Conservation (phyloP, 345 rosid species). For the Salix dunnii region DNA sequence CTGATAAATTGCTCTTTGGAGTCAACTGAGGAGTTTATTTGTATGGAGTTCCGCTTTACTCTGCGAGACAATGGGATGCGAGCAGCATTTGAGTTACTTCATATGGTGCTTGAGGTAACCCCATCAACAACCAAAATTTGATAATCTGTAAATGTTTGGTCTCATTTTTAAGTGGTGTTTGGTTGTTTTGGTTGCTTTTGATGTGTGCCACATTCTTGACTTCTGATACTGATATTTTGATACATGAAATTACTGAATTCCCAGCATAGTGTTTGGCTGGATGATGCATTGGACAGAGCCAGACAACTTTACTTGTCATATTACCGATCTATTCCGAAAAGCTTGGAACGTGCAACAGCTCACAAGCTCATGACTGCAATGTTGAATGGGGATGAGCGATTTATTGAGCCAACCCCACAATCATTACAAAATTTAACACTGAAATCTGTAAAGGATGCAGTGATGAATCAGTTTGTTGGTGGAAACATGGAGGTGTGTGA, state of each 20-base stretch:
- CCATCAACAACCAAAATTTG: constrained; percentile 2
- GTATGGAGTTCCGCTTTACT: constrained; percentile 98
- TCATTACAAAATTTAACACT: constrained; percentile 73
- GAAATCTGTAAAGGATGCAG: constrained; percentile 78
- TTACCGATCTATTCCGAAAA: constrained; percentile 95
- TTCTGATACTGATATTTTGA: not conserved
- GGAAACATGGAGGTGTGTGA: constrained; percentile 86
- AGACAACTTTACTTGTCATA: constrained; percentile 86
- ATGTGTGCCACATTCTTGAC: not conserved
- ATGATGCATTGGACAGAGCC: constrained; percentile 99
- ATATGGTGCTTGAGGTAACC: constrained; percentile 98
- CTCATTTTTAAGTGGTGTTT: not conserved
- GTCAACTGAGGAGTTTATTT: constrained; percentile 95
- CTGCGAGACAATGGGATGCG: constrained; percentile 95
- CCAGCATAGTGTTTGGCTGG: constrained; percentile 99
- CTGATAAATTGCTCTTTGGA: constrained; percentile 97
- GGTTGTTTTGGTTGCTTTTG: not conserved
- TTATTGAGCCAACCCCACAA: constrained; percentile 88
- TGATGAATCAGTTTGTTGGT: constrained; percentile 91
- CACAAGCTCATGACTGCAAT: constrained; percentile 96
- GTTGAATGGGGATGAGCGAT: constrained; percentile 95
- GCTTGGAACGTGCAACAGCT: constrained; percentile 98
- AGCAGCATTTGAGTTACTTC: constrained; percentile 98
- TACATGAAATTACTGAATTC: constrained; percentile 29
- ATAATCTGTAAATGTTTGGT: constrained; percentile 1